These are phyloP conservation scores for Candida broadrunensis DNA, from an alignment of 805 yeast genomes.

Conservation along the genomic window DNA sequence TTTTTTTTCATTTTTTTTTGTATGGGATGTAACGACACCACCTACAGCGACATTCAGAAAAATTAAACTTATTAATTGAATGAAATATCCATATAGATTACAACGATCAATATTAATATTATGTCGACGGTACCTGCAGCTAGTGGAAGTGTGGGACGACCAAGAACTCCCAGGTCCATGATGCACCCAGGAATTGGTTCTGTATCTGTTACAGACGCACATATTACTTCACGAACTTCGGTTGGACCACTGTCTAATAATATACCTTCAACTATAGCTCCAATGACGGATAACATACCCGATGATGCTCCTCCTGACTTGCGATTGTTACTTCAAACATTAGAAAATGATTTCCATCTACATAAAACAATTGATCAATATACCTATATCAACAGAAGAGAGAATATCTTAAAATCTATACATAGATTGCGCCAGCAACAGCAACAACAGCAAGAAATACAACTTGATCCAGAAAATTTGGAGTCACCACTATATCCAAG, in stretches of 20 bases:
- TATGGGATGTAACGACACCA: no score
- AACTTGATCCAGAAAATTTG: conserved; percentile 33
- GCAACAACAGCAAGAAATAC: conserved; percentile 17
- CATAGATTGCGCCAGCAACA: conserved; percentile 32
- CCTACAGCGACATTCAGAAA: not conserved
- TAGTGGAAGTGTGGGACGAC: not conserved
- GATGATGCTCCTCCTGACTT: conserved; percentile 45
- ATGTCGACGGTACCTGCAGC: not conserved
- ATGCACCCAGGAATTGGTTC: not conserved
- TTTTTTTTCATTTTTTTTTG: not conserved
- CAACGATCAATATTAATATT: not conserved
- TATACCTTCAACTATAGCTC: not conserved
- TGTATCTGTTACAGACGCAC: not conserved
- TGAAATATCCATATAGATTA: not conserved
- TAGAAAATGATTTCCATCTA: conserved; percentile 41
- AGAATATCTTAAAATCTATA: conserved; percentile 40
- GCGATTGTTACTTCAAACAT: conserved; percentile 37
- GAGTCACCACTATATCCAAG: conserved; percentile 68
- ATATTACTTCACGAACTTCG: not conserved
- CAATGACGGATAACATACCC: not conserved
- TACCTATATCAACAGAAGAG: conserved; percentile 44
- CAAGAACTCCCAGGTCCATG: not conserved
- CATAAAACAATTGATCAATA: conserved; percentile 43
- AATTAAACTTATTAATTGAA: not conserved
- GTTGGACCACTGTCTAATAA: not conserved